Percentiles rank a stretch among this genome's conserved stretches.
Conservation (phyloP, 352 stramenopile genomes). For the Blastocystis sp. region DNA sequence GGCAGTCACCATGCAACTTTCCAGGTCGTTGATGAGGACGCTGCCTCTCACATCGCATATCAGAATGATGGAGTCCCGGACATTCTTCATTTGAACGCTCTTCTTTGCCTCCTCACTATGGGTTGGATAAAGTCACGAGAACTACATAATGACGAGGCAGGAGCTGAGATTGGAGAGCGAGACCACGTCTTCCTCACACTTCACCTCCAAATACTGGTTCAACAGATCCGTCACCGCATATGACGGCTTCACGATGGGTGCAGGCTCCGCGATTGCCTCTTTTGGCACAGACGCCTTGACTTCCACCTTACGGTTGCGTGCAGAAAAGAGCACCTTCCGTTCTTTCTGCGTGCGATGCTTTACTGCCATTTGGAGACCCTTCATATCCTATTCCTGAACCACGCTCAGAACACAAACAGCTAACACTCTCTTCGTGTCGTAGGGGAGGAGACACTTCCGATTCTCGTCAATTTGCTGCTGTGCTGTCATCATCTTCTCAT, state of each 20-base stretch:
- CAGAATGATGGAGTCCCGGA: conserved; percentile 2
- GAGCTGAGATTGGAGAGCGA: neutral
- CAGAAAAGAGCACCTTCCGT: neutral
- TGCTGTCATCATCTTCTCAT: neutral
- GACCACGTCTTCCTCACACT: neutral
- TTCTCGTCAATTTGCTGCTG: neutral
- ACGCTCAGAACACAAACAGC: neutral
- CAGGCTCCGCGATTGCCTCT: neutral
- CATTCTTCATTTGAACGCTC: conserved; percentile 20
- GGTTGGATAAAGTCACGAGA: neutral
- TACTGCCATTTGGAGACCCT: neutral
- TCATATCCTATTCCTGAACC: neutral
- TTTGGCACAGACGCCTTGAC: neutral
- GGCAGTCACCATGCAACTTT: conserved; percentile 27
- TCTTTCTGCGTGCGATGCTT: neutral
- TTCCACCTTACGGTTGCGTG: neutral
- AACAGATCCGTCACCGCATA: neutral
- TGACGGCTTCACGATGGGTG: neutral
- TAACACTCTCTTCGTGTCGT: neutral
- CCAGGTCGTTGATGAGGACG: neutral
- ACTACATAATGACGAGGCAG: neutral
- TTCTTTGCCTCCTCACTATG: conserved; percentile 51
- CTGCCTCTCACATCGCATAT: conserved; percentile 23
- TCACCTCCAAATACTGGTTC: neutral
- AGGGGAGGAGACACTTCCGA: neutral